These are phyloP conservation scores for Boletus pseudo-olivaceus DNA, from an alignment of 768 basidiomycete genomes.

Conservation along the genomic window DNA sequence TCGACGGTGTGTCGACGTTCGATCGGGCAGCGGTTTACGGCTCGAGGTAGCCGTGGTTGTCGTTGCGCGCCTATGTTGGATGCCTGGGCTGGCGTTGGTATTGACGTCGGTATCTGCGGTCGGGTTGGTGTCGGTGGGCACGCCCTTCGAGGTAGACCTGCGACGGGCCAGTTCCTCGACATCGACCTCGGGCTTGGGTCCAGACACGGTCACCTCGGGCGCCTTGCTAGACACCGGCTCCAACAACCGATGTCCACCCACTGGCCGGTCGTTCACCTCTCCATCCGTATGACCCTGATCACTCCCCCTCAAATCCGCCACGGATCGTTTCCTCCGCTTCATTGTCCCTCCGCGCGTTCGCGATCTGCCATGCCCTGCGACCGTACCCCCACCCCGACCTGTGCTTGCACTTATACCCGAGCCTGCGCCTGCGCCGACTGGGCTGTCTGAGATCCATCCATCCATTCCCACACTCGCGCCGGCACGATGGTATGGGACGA, in stretches of 20 bases:
- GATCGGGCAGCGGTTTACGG: background rate
- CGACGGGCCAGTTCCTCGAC: background rate
- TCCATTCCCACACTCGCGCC: background rate
- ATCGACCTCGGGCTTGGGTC: background rate
- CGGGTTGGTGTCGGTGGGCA: background rate
- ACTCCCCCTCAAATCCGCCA: conserved; percentile 25
- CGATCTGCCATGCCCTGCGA: background rate
- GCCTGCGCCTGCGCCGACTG: background rate
- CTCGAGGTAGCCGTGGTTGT: background rate
- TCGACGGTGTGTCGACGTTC: conserved; percentile 1
- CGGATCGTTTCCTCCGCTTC: conserved; percentile 18
- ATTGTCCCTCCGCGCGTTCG: conserved; percentile 1
- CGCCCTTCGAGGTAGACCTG: background rate
- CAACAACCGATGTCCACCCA: background rate
- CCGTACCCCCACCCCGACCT: background rate
- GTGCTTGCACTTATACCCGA: background rate
- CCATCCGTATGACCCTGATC: conserved; percentile 30
- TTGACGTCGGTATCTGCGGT: background rate
- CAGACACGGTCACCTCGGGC: background rate
- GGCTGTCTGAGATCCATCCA: conserved; percentile 22
- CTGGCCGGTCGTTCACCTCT: conserved; percentile 8
- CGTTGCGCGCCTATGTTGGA: background rate
- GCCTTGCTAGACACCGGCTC: background rate
- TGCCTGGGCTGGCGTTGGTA: background rate
- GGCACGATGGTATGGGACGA: background rate